Evolutionary conservation across 2,329 filamentous ascomycete genomes (phyloP), one percentile per base, ranked within the genome.

Genomic region (Dactylellina drechsleri): DNA sequence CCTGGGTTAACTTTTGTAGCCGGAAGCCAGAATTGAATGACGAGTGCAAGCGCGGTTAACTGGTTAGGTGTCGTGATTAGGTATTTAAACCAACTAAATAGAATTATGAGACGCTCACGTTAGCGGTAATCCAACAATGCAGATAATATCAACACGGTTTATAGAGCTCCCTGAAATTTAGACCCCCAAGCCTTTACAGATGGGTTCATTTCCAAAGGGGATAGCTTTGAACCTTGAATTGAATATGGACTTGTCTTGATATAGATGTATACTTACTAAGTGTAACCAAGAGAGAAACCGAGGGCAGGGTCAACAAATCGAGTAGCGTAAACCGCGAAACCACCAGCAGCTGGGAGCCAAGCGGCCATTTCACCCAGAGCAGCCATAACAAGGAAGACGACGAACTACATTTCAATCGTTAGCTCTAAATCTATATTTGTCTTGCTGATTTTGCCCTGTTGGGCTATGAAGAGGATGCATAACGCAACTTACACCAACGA

Each of bases 51-150:
- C 28, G 92, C 92, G 0, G 92, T 95, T 45, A 96, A 84, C 81
- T 96, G 92, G 80, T 95, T 95, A 0, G 92, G 92, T 0, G 91
- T 93, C 58, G 91, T 87, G 79, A 96, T 93, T 81, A 95, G 91
- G 81, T 95, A 95, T 81, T 87, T 93, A 83, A 89, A 86, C 86
- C 88, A 91, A 78, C 84, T 84, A 76, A 8, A 13, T 18, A 4
- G 47, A 18, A 47, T 36, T 5, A 5, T 36, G 13, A n/a, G 16
- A 47, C 2, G 8, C 2, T 68, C 18, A 12, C n/a, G 36, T 72
- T 58, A 66, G 61, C 47, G 8, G 36, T 26, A 15, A 23, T 28
- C 13, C 12, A 31, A 28, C 18, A 8, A 43, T 28, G 7, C 5
- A 23, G 1, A 18, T 26, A 36, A 16, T 2, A 18, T 10, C 50